Conservation (phyloP, 306 rosid genomes). For the Luffa acutangula region DNA sequence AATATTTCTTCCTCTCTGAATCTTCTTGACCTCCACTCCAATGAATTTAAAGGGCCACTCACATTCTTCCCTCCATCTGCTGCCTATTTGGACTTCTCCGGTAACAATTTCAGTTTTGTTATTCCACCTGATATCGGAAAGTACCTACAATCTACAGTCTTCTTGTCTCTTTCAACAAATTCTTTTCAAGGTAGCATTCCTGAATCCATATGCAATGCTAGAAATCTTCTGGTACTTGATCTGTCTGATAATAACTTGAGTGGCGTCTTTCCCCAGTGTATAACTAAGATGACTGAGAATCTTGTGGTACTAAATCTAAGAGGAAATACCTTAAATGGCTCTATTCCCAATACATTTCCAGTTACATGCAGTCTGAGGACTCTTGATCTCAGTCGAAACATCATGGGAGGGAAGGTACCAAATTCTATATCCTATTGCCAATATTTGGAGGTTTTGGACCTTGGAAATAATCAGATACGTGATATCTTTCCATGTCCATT, state of each 20-base stretch:
- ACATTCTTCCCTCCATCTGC: neutral
- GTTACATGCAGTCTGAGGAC: neutral
- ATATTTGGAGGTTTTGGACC: slow-evolving; percentile 19
- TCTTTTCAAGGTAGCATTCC: too few relatives aligned
- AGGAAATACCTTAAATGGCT: neutral
- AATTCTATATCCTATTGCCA: slow-evolving; percentile 17
- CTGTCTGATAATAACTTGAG: too few relatives aligned
- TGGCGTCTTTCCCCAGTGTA: too few relatives aligned
- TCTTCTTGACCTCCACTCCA: slow-evolving; percentile 27
- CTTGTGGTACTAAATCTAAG: neutral
- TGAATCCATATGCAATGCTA: too few relatives aligned
- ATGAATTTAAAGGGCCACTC: slow-evolving; percentile 17
- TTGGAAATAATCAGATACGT: slow-evolving; percentile 17
- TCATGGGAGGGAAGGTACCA: slow-evolving; percentile 9
- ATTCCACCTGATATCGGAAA: neutral
- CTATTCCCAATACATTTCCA: slow-evolving; percentile 20
- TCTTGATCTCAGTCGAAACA: slow-evolving; percentile 19
- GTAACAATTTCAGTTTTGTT: slow-evolving; percentile 12
- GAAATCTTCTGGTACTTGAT: too few relatives aligned
- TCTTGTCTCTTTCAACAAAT: too few relatives aligned
- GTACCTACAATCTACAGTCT: neutral
- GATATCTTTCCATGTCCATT: slow-evolving; percentile 10
- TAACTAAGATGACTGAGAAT: too few relatives aligned
- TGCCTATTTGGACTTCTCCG: slow-evolving; percentile 18
- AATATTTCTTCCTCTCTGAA: neutral